Base-by-base conservation (phyloP, 2,329 filamentous ascomycete species). In the Orbilia oligospora region DNA sequence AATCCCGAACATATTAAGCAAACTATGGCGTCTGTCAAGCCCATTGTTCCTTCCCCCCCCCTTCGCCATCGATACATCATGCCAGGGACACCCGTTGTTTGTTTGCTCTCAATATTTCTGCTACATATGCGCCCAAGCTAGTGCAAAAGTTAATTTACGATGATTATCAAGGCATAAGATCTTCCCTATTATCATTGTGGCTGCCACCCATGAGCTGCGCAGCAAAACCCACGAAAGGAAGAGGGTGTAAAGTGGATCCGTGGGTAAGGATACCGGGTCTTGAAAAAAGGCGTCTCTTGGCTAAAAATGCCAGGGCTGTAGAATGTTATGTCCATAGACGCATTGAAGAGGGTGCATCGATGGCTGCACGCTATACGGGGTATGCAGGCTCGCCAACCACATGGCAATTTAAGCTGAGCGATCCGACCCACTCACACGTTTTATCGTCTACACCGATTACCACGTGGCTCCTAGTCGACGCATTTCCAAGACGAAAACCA, bases 1-100 rank as follows among this genome's bases (percentile, higher is more conserved):
- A 65, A 48, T 33, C 61, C 56, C 44, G 56, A 70, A 61, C 56
- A 38, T 44, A 49, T 66, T 51, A 33, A 67, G 72, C 72, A 76
- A 76, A 70, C 72, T 24, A 66, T 48, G 73, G 73, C 73, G 73
- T 64, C 73, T 68, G 73, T 77, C 67, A 71, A 44, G 27, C 41
- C 10, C 53, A 58, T 55, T 55, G 51, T 55, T 58, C n/a, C 30
- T 53, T 56, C 27, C 27, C 27, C 6, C 27, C n/a, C n/a, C 46
- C 48, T 69, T 44, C 22, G 20, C 46, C 51, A 71, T 70, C 66
- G n/a, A 16, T 46, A 18, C 44, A 49, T 71, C 58, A 76, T 66
- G 68, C 41, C 48, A 66, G 61, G 73, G 66, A 67, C 66, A 71
- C 64, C 73, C 67, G 73, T 20, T 55, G 61, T 61, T 36, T 77